These are phyloP conservation scores for Lentinus brumalis DNA, from an alignment of 768 basidiomycete genomes.

Conservation along the genomic window DNA sequence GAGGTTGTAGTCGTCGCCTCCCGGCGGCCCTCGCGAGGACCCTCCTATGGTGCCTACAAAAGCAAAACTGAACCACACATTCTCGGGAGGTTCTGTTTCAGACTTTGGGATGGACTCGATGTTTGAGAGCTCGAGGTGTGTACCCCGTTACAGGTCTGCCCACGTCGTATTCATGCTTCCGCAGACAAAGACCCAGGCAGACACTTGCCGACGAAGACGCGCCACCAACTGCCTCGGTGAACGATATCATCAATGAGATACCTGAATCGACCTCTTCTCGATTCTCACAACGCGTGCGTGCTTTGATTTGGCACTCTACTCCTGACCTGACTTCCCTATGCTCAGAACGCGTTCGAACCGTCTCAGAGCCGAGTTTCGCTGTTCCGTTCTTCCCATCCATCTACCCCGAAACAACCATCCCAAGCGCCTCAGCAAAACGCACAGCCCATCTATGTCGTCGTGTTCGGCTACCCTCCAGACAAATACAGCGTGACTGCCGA, in stretches of 20 bases:
- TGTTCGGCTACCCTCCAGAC: slow-evolving; percentile 89
- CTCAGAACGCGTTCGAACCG: slow-evolving; percentile 42
- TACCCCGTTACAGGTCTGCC: background rate
- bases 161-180: slow-evolving; percentile 8
- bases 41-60: slow-evolving; percentile 77
- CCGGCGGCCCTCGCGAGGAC: slow-evolving; percentile 57
- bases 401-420: slow-evolving; percentile 19
- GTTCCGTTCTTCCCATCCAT: slow-evolving; percentile 24
- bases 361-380: slow-evolving; percentile 39
- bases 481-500: slow-evolving; percentile 71
- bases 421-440: slow-evolving; percentile 30
- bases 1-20: slow-evolving; percentile 8
- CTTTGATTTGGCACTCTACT: background rate
- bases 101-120: slow-evolving; percentile 86
- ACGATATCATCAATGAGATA: slow-evolving; percentile 70
- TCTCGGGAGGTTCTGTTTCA: slow-evolving; percentile 62
- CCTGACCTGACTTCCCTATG: background rate
- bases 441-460: slow-evolving; percentile 64
- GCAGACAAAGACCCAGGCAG: slow-evolving; percentile 54
- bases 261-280: slow-evolving; percentile 42
- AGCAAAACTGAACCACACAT: slow-evolving; percentile 73
- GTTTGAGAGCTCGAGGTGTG: slow-evolving; percentile 72
- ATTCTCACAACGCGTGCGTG: slow-evolving; percentile 50
- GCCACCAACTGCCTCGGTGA: slow-evolving; percentile 73
- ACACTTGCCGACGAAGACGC: slow-evolving; percentile 75